Base-by-base conservation (phyloP, 2,329 filamentous ascomycete genomes). In the Davidsoniella eucalypti region DNA sequence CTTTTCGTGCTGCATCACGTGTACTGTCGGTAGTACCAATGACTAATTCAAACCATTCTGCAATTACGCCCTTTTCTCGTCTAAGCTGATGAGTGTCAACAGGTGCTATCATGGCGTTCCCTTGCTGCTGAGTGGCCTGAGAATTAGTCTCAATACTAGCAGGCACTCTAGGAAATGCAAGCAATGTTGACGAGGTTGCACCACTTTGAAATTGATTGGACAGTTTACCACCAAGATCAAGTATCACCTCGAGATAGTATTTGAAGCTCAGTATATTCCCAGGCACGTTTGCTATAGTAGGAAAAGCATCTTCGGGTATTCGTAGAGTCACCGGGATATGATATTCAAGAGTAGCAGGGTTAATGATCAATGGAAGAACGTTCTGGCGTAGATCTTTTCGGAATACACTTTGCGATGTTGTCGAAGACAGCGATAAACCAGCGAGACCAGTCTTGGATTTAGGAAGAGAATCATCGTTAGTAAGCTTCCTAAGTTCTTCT, bases 211-310 rank as follows among this genome's bases (percentile, higher is more conserved):
- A 64, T 55, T 87, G 78, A n/a, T 77, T 78, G 1, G 81, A 77
- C 39, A 95, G 67, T 61, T 87, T 92, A 37, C 90, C 90, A 44
- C 92, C 88, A 0, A 96, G 72, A 61, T 98, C 92, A 18, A 95
- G 78, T 25, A 96, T 81, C 2, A 95, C 85, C 63, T 98, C 92
- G 17, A 95, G 75, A 57, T 88, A 85, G 60, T 98, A 96, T 57
- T 82, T 86, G 68, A 98, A 96, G 58, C 82, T 87, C 56, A 98
- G 92, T 80, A 96, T 92, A 33, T 85, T 82, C 3, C 90, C 87
- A 0, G 92, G 92, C 0, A 95, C 87, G 50, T 81, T 82, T 25
- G 79, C 80, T 55, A 96, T 96, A 2, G 88, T 94, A 0, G 92
- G 90, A 57, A 96, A 96, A 0, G 80, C 80, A 59, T 94, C 86